phyloP scores from a whole-genome alignment of 169 alveolate genomes.

The Plasmodium blacklocki region DNA sequence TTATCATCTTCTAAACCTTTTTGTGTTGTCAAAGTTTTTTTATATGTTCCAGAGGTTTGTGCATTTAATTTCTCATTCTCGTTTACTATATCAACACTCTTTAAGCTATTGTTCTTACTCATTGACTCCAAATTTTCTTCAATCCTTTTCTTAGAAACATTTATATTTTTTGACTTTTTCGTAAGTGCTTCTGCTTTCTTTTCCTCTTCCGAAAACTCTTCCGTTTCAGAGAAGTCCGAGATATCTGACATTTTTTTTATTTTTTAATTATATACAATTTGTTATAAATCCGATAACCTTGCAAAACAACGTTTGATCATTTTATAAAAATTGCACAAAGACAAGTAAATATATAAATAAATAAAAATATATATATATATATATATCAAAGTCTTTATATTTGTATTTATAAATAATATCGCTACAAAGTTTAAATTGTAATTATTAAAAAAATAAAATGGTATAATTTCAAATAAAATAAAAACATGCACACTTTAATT shows the following conservation, averaged over 20 bases:
- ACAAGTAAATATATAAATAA: neutral
- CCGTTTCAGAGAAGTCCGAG: slow-evolving; percentile 50
- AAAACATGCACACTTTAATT: too few species aligned
- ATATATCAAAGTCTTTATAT: neutral
- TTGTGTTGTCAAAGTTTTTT: slow-evolving; percentile 6
- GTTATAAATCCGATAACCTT: too few species aligned
- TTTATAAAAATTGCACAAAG: too few species aligned
- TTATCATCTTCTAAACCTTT: slow-evolving; percentile 36
- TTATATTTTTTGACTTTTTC: slow-evolving; percentile 24
- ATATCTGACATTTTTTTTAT: slow-evolving; percentile 46
- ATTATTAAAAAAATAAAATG: too few species aligned
- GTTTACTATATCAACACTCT: slow-evolving; percentile 4
- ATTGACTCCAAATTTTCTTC: slow-evolving; percentile 15
- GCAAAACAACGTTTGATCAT: too few species aligned
- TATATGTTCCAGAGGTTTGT: slow-evolving; percentile 38
- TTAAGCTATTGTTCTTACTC: slow-evolving; percentile 25
- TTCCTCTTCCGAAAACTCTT: slow-evolving; percentile 28
- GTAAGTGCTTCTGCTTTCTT: slow-evolving; percentile 16
- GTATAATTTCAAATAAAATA: too few species aligned
- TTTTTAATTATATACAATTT: neutral
- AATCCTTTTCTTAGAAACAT: slow-evolving; percentile 7
- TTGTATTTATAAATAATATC: too few species aligned
- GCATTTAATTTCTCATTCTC: slow-evolving; percentile 26
- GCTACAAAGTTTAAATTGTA: too few species aligned
- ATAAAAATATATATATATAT: neutral